Percentiles rank a stretch among this genome's conserved stretches.
Evolutionary conservation across 2,329 filamentous ascomycete genomes (phyloP).

Genomic region (Talaromyces verruculosus): DNA sequence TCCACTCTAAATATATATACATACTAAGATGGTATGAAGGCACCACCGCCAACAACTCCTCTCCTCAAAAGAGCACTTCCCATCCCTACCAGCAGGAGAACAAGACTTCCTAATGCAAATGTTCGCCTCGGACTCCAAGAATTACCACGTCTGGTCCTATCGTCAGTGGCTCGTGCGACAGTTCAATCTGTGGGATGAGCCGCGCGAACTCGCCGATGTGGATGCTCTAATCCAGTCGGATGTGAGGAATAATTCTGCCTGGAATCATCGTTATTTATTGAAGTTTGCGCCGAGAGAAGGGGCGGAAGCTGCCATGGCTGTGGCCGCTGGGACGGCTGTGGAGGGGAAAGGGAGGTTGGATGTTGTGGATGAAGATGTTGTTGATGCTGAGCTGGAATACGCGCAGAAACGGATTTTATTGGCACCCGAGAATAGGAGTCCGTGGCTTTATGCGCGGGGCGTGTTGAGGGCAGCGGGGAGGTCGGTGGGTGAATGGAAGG

Average conservation of each 20-base stretch:
- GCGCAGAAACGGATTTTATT: conserved; percentile 70
- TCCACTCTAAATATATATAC: background rate
- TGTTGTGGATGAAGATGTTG: conserved; percentile 59
- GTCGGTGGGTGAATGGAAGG: conserved; percentile 51
- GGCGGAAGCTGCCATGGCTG: conserved; percentile 40
- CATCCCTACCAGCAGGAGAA: conserved; percentile 65
- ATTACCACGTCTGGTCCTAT: conserved; percentile 99
- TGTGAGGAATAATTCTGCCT: conserved; percentile 93
- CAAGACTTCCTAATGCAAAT: conserved; percentile 74
- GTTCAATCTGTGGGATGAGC: conserved; percentile 59
- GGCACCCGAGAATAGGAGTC: conserved; percentile 89
- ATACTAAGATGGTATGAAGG: conserved; percentile 33
- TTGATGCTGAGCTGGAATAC: conserved; percentile 74
- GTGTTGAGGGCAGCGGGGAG: conserved; percentile 66
- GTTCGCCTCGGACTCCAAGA: conserved; percentile 84
- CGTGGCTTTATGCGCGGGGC: conserved; percentile 89
- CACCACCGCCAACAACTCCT: conserved; percentile 60
- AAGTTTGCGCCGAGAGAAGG: conserved; percentile 66
- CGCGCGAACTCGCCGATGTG: conserved; percentile 65
- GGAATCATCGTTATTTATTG: conserved; percentile 96
- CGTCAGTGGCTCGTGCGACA: conserved; percentile 73
- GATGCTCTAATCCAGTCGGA: conserved; percentile 74
- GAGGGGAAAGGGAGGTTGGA: conserved; percentile 32
- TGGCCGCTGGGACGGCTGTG: conserved; percentile 19
- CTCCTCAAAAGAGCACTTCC: conserved; percentile 50